phyloP scores from a whole-genome alignment of 257 asterid genomes.

The Coffea canephora region DNA sequence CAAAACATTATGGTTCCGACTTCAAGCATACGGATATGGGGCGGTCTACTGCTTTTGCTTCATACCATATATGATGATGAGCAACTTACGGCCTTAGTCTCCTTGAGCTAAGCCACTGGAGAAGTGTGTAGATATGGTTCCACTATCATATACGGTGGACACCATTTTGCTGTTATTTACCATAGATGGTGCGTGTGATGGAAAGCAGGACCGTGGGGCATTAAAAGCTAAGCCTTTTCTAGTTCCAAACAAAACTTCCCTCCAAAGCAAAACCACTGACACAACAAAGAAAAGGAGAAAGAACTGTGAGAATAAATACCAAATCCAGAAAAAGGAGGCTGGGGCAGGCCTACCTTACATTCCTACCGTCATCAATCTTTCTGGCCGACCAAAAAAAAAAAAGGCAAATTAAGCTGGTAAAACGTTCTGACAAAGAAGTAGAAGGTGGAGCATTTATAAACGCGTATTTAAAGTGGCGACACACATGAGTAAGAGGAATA shows the following conservation, averaged over 20 bases:
- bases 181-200: neutral
- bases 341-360: slow-evolving; percentile 13
- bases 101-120: neutral
- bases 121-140: neutral
- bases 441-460: slow-evolving; percentile 26
- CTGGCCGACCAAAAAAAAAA: slow-evolving; percentile 15
- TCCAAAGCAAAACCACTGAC: slow-evolving; percentile 34
- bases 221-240: slow-evolving; percentile 33
- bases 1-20: too few relatives aligned
- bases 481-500: neutral
- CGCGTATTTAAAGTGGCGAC: neutral
- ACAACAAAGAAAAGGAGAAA: slow-evolving; percentile 15
- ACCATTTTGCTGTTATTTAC: neutral
- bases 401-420: neutral
- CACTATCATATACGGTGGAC: neutral
- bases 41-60: neutral
- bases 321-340: slow-evolving; percentile 22
- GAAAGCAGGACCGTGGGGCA: slow-evolving; percentile 27
- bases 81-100: neutral
- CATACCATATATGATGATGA: neutral
- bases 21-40: neutral
- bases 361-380: slow-evolving; percentile 2
- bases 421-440: slow-evolving; percentile 29
- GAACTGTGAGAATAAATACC: slow-evolving; percentile 24
- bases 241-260: slow-evolving; percentile 37